Evolutionary conservation across 208 protist species (phyloP), one percentile per base, ranked within the genome.

Genomic region (Angomonas deanei): DNA sequence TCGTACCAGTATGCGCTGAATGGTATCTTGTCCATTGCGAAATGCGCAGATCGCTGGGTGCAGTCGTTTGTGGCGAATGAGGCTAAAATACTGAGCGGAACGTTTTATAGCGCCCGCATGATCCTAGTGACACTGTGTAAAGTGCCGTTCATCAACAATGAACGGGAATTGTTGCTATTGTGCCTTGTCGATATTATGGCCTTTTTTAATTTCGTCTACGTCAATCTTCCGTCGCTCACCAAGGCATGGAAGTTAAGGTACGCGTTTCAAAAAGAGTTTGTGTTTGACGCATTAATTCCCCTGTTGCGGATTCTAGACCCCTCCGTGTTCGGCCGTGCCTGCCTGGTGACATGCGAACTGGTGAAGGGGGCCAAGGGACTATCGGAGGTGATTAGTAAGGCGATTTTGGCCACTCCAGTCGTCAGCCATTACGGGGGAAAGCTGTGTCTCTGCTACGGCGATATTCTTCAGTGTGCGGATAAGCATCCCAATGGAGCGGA

Each of bases 101-200:
- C 82, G 28, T 68, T 91, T 27, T 60, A 55, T 50, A 76, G 59
- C 6, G 72, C 74, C 11, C 65, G 81, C 50, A 75, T 74, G 19
- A 82, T 79, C 3, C 65, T 93, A 19, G 60, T 90, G 31, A 93
- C 86, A 31, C 65, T 93, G 33, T 90, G 86, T 74, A 93, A 88
- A 66, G 72, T 93, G 1, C 86, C 86, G 19, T 68, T 81, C 52
- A 88, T 88, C 62, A 75, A 84, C 36, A 19, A 56, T 10, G 80
- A 93, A 50, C 72, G 75, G 66, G 36, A 32, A 21, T 65, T 72
- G 61, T 81, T 91, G 68, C 34, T 84, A 63, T 68, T 63, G 4
- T 91, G 79, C 54, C 68, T 93, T 5, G 66, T 66, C 38, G 81
- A 90, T 34, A 61, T 84, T 34, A 34, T 88, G 57, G 78, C 70